Percentiles rank a stretch among this genome's conserved stretches.
These are phyloP conservation scores for Neckera pumila DNA, from an alignment of 225 moss, liverwort and hornwort genomes.

Conservation along the genomic window DNA sequence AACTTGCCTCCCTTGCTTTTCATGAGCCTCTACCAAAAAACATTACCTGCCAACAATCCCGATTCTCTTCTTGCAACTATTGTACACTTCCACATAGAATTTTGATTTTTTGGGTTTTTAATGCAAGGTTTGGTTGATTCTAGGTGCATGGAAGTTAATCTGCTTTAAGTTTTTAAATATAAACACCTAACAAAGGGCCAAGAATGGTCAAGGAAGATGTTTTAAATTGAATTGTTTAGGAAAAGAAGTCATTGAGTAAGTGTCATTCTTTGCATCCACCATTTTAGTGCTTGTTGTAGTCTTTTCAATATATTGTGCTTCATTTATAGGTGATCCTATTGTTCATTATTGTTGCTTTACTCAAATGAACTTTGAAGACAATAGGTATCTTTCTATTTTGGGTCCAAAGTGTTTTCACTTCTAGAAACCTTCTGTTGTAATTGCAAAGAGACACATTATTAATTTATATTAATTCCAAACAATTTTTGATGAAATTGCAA, in stretches of 20 bases:
- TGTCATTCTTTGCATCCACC: neutral
- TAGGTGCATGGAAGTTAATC: neutral
- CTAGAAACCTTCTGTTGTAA: neutral
- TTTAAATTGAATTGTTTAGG: neutral
- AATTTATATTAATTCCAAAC: too few relatives aligned
- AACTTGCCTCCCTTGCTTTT: neutral
- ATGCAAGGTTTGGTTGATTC: neutral
- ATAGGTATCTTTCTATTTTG: neutral
- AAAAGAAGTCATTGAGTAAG: neutral
- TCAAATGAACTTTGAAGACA: neutral
- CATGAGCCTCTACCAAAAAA: fast-evolving
- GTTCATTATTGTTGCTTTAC: neutral
- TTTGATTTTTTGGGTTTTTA: neutral
- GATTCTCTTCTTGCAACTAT: neutral
- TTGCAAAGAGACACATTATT: neutral
- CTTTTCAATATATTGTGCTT: neutral
- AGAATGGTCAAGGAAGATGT: neutral
- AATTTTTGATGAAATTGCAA: neutral
- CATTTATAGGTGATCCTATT: neutral
- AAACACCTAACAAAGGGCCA: neutral
- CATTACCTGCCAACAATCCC: fast-evolving
- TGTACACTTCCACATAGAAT: neutral
- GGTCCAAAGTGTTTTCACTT: neutral
- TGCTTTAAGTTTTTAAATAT: neutral
- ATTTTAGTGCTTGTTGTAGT: neutral